Evolutionary conservation across 73 alveolate genomes (phyloP).

Genomic region (Uronychia setigera): DNA sequence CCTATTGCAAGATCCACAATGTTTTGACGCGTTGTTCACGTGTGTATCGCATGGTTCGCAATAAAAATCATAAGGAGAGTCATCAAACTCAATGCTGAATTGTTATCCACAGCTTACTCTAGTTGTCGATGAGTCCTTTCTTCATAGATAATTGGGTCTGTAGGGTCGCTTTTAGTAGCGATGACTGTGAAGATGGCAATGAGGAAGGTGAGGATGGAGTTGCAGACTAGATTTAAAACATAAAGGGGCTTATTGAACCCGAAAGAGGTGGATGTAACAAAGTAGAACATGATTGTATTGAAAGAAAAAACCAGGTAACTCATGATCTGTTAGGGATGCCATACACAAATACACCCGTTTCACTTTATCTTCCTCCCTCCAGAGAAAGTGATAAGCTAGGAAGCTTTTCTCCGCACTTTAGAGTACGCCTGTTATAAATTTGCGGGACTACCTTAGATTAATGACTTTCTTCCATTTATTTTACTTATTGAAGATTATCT

Average conservation of each 20-base stretch:
- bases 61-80: background rate
- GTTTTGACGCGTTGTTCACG: slow-evolving; percentile 35
- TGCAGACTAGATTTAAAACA: background rate
- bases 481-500: too few species aligned
- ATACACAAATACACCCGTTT: background rate
- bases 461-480: too few species aligned
- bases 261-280: background rate
- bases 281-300: background rate
- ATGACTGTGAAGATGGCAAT: background rate
- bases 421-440: too few species aligned
- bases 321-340: background rate
- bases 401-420: background rate
- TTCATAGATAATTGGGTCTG: slow-evolving; percentile 1
- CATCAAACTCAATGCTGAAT: background rate
- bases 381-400: background rate
- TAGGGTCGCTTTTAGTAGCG: background rate
- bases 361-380: background rate
- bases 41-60: slow-evolving; percentile 47
- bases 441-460: too few species aligned
- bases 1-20: slow-evolving; percentile 63
- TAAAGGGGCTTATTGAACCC: background rate
- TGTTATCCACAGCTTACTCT: background rate
- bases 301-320: background rate
- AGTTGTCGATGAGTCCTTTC: background rate
- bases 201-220: background rate